Base-by-base conservation (phyloP, 495 filamentous ascomycete species). In the Lophiostoma macrostomum region DNA sequence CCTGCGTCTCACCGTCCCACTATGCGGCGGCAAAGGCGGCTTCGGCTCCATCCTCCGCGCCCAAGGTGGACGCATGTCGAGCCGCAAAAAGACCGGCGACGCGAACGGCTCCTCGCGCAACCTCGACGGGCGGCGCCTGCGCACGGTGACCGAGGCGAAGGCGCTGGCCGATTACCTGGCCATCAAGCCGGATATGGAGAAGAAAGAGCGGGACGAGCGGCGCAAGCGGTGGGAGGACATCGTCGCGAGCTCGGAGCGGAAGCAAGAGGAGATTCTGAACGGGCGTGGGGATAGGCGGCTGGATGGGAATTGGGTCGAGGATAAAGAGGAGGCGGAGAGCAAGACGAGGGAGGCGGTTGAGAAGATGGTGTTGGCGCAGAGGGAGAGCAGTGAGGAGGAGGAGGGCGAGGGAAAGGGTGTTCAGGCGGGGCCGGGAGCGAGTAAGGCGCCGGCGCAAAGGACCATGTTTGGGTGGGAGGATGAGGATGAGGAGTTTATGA, bases 41-140 rank as follows among this genome's bases (percentile, higher is more conserved):
- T 98, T 98, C 70, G 93, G 93, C 57, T 95, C 90, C 5, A 94
- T 97, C 69, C 83, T 98, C 23, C 89, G 93, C 66, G 93, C 93
- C 4, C 93, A 93, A 12, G 93, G 93, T 65, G 93, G 93, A 13
- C 93, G 93, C 72, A 98, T 98, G 93, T 93, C 89, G 0, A 87
- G 83, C 5, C 90, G 88, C 68, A 87, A 88, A 66, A 96, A 95
- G 69, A 79, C 88, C 51, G 87, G 87, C 42, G 89, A 95, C 29
- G 83, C 85, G 58, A 89, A 90, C 63, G 87, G 82, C 25, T 96
- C 90, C 6, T 94, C 84, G 61, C 82, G 93, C 35, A 97, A 97
- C 60, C 83, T 97, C 12, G 91, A 97, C 60, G 93, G 93, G 0
- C 85, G 94, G 7, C 80, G 93, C 29, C 70, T 97, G 31, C 83